Conservation (phyloP, 2,329 filamentous ascomycete genomes). For the Dryadomyces quercivorus region DNA sequence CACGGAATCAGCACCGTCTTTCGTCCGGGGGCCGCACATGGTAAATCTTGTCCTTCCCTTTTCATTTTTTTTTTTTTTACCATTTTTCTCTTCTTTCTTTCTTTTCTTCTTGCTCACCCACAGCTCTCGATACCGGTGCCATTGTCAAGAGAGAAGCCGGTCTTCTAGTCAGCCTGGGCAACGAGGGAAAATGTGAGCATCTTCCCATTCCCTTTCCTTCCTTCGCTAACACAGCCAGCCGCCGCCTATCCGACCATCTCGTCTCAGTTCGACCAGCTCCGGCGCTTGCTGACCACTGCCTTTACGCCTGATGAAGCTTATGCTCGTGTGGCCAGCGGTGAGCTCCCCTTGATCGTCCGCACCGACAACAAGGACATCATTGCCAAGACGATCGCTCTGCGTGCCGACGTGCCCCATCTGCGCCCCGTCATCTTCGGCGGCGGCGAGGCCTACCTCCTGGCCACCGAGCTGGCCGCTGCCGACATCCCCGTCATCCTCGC, state of each 20-base stretch:
- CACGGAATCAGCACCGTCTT: constrained; percentile 21
- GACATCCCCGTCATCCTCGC: constrained; percentile 25
- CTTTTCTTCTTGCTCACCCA: neutral
- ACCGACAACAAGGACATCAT: constrained; percentile 21
- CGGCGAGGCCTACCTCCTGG: constrained; percentile 14
- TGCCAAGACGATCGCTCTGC: constrained; percentile 20
- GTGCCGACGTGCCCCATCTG: constrained; percentile 20
- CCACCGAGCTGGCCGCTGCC: constrained; percentile 22
- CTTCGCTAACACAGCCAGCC: neutral
- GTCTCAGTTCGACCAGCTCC: neutral
- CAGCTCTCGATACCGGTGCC: constrained; percentile 1
- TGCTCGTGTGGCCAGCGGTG: constrained; percentile 17
- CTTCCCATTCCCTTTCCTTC: neutral
- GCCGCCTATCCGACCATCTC: neutral
- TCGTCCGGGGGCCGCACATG: constrained; percentile 13
- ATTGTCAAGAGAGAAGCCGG: neutral
- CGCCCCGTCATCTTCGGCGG: constrained; percentile 24
- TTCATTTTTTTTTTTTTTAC: too few species aligned
- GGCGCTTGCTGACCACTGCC: neutral
- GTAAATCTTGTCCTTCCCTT: neutral
- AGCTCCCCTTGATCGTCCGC: constrained; percentile 26
- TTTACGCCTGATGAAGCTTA: neutral
- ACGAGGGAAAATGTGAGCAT: constrained; percentile 1
- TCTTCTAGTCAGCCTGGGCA: constrained; percentile 3
- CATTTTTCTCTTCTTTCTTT: neutral